These are phyloP conservation scores for Geosiphon pyriformis DNA, from an alignment of 192 early-diverging fungal genomes.

Conservation along the genomic window DNA sequence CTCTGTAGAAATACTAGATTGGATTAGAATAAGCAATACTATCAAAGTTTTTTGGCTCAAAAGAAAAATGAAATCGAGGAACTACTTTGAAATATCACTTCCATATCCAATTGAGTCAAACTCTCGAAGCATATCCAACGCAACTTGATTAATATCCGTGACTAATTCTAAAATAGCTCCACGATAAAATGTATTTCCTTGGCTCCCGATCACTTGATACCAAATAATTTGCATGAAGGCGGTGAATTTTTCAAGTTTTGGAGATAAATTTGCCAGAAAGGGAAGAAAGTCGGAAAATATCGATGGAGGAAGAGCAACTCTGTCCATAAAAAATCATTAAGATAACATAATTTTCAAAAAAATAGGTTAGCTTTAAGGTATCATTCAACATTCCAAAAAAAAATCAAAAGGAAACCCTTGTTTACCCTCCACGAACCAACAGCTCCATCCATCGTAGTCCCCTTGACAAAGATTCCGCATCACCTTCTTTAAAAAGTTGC, in stretches of 20 bases:
- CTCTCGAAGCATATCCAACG: constrained; percentile 24
- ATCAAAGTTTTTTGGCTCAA: no score
- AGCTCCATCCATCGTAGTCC: constrained; percentile 38
- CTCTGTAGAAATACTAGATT: constrained; percentile 8
- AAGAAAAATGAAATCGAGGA: no score
- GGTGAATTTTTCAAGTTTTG: constrained; percentile 24
- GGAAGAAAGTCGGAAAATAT: constrained; percentile 31
- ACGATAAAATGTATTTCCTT: constrained; percentile 25
- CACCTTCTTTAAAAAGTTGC: constrained; percentile 24
- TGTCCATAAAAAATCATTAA: constrained; percentile 6
- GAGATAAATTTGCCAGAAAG: constrained; percentile 16
- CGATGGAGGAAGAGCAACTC: constrained; percentile 33
- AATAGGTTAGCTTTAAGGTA: background rate
- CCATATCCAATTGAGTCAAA: constrained; percentile 23
- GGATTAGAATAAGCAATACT: background rate
- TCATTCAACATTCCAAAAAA: background rate
- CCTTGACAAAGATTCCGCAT: constrained; percentile 24
- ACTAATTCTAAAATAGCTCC: constrained; percentile 30
- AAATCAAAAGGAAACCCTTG: background rate
- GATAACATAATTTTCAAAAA: background rate
- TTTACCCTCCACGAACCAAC: constrained; percentile 35
- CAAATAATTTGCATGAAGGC: constrained; percentile 35
- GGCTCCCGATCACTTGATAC: constrained; percentile 35
- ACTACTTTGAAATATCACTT: constrained; percentile 26
- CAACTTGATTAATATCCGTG: constrained; percentile 29